phyloP scores from a whole-genome alignment of 768 basidiomycete genomes.

The Tremella yokohamensis region DNA sequence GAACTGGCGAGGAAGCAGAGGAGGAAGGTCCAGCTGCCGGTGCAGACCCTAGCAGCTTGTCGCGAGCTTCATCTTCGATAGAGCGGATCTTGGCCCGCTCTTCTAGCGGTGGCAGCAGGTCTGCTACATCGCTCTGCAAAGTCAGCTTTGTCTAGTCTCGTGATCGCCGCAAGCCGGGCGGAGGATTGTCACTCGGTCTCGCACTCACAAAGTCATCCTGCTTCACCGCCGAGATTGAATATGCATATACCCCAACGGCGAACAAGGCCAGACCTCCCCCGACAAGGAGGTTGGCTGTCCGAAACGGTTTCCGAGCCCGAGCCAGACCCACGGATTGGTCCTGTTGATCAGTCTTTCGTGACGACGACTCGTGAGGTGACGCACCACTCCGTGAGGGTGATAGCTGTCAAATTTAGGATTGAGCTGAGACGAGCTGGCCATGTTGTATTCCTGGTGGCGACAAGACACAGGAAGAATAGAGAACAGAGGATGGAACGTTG shows the following conservation, averaged over 20 bases:
- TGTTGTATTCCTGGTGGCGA: not conserved
- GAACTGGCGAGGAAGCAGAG: not conserved
- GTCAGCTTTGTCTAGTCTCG: too few species aligned
- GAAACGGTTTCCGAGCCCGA: slow-evolving; percentile 83
- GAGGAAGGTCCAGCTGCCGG: slow-evolving; percentile 1
- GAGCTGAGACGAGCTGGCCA: not conserved
- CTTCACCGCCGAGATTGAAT: slow-evolving; percentile 89
- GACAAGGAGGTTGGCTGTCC: slow-evolving; percentile 70
- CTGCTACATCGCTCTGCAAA: slow-evolving; percentile 36
- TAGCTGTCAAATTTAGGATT: not conserved
- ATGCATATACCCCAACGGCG: slow-evolving; percentile 77
- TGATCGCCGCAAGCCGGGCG: too few species aligned
- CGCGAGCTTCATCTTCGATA: slow-evolving; percentile 52
- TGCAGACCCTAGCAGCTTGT: slow-evolving; percentile 13
- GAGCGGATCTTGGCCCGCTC: slow-evolving; percentile 44
- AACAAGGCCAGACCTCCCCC: slow-evolving; percentile 70
- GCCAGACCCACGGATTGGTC: slow-evolving; percentile 80
- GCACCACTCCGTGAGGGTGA: slow-evolving; percentile 3
- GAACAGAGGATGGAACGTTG: too few species aligned
- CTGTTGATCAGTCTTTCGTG: slow-evolving; percentile 52
- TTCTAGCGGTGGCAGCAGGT: slow-evolving; percentile 50
- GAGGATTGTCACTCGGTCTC: too few species aligned
- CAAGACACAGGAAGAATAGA: too few species aligned
- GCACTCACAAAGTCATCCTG: slow-evolving; percentile 75
- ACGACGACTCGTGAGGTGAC: not conserved